Conservation (phyloP, 768 basidiomycete genomes). For the Cystoderma amianthinum region DNA sequence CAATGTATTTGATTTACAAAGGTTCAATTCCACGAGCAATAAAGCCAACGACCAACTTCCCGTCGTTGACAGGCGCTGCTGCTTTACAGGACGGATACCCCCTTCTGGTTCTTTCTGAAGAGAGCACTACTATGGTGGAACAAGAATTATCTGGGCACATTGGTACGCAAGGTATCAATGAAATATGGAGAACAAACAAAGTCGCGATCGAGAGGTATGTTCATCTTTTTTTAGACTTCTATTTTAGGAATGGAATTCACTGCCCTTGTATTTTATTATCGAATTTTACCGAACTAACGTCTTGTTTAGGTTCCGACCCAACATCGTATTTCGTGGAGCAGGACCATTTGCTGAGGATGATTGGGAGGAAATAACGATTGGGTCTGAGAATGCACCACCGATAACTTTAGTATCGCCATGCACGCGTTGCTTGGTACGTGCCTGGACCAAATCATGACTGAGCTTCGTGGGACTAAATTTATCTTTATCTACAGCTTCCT, state of each 20-base stretch:
- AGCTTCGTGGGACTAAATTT: background rate
- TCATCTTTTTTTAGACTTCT: background rate
- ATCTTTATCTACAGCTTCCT: slow-evolving; percentile 46
- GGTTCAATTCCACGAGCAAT: slow-evolving; percentile 49
- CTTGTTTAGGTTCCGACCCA: slow-evolving; percentile 60
- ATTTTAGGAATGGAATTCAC: background rate
- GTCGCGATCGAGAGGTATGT: slow-evolving; percentile 55
- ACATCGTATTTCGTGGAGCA: slow-evolving; percentile 64
- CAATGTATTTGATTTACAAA: slow-evolving; percentile 62
- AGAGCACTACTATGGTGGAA: slow-evolving; percentile 51
- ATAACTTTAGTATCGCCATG: slow-evolving; percentile 65
- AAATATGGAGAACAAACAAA: slow-evolving; percentile 44
- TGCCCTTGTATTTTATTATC: background rate
- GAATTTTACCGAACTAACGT: slow-evolving; percentile 3
- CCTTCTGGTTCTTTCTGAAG: slow-evolving; percentile 58
- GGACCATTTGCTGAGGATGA: slow-evolving; percentile 68
- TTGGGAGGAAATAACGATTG: slow-evolving; percentile 56
- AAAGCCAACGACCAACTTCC: slow-evolving; percentile 45
- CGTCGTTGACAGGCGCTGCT: slow-evolving; percentile 47
- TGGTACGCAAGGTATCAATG: slow-evolving; percentile 39
- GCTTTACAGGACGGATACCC: slow-evolving; percentile 72
- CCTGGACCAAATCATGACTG: background rate
- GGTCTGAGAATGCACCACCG: slow-evolving; percentile 27
- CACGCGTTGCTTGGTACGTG: slow-evolving; percentile 61
- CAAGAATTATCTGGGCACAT: slow-evolving; percentile 37